A percentile compares a stretch with the other conserved stretches of the same genome.
These are phyloP conservation scores for Peltaster fructicola DNA, from an alignment of 2,329 filamentous ascomycete species.

Conservation along the genomic window DNA sequence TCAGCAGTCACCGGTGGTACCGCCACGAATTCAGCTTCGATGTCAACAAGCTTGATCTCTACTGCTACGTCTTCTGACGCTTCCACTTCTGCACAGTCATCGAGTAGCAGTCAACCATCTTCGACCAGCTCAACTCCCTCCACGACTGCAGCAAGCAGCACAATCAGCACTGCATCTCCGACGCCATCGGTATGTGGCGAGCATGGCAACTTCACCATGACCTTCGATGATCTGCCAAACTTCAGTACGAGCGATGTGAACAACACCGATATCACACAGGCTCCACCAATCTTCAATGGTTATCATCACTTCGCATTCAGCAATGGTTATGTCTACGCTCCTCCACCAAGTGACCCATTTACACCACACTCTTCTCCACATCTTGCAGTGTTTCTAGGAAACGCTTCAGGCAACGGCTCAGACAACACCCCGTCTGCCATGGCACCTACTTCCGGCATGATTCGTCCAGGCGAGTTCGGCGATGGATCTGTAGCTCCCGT, in stretches of 20 bases:
- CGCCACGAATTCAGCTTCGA: no score
- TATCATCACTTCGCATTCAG: conserved; percentile 36
- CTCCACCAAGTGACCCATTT: conserved; percentile 27
- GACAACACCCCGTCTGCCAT: conserved; percentile 1
- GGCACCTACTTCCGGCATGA: conserved; percentile 6
- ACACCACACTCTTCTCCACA: conserved; percentile 28
- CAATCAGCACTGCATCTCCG: conserved; percentile 9
- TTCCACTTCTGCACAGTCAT: background rate
- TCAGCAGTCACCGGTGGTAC: no score
- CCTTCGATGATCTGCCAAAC: conserved; percentile 21
- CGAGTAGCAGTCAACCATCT: background rate
- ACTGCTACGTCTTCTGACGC: no score
- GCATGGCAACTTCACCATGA: conserved; percentile 25
- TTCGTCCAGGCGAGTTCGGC: conserved; percentile 29
- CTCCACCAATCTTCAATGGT: conserved; percentile 28
- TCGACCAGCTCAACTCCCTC: conserved; percentile 1
- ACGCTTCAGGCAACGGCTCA: conserved; percentile 10
- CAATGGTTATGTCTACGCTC: conserved; percentile 32
- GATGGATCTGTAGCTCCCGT: conserved; percentile 26
- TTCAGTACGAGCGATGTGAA: conserved; percentile 15
- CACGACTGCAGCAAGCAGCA: conserved; percentile 2
- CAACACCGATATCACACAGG: conserved; percentile 17
- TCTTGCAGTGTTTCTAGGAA: conserved; percentile 29
- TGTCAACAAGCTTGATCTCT: no score
- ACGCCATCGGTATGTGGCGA: conserved; percentile 22